Evolutionary conservation across 768 basidiomycete genomes (phyloP).

Genomic region (Brasilioporus rufonigricans): DNA sequence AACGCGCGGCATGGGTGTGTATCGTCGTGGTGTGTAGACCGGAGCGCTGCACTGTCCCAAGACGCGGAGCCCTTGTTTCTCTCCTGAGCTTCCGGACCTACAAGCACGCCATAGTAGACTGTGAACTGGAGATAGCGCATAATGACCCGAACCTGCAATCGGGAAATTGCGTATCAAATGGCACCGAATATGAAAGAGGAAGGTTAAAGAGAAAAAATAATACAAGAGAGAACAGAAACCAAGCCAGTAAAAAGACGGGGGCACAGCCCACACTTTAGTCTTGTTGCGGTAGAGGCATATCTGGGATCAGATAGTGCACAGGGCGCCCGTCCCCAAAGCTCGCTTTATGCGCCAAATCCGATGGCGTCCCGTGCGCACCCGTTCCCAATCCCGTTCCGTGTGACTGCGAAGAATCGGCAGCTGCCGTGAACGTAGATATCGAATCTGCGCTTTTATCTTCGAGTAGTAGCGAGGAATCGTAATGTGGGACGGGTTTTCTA

Average conservation of each 20-base stretch:
- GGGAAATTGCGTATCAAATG: slow-evolving; percentile 5
- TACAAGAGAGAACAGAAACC: neutral
- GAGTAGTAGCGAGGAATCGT: slow-evolving; percentile 32
- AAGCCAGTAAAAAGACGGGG: neutral
- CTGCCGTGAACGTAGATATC: slow-evolving; percentile 18
- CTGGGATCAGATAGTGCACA: slow-evolving; percentile 59
- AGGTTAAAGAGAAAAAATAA: neutral
- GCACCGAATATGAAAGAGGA: slow-evolving; percentile 3
- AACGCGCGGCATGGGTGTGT: neutral
- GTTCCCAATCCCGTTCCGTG: slow-evolving; percentile 20
- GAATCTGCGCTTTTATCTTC: slow-evolving; percentile 24
- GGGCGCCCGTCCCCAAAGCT: slow-evolving; percentile 46
- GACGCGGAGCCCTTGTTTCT: neutral
- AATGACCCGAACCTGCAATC: neutral
- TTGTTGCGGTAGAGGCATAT: slow-evolving; percentile 43
- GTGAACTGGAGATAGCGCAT: slow-evolving; percentile 7
- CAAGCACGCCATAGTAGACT: neutral
- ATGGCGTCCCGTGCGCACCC: slow-evolving; percentile 8
- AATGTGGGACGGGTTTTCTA: slow-evolving; percentile 59
- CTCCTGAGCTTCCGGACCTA: neutral
- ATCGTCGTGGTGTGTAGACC: neutral
- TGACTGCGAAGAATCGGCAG: slow-evolving; percentile 29
- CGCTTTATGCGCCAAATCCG: slow-evolving; percentile 38
- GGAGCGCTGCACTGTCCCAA: neutral
- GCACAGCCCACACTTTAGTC: slow-evolving; percentile 20